Base-by-base conservation (phyloP, 768 basidiomycete genomes). In the Suillus placidus region DNA sequence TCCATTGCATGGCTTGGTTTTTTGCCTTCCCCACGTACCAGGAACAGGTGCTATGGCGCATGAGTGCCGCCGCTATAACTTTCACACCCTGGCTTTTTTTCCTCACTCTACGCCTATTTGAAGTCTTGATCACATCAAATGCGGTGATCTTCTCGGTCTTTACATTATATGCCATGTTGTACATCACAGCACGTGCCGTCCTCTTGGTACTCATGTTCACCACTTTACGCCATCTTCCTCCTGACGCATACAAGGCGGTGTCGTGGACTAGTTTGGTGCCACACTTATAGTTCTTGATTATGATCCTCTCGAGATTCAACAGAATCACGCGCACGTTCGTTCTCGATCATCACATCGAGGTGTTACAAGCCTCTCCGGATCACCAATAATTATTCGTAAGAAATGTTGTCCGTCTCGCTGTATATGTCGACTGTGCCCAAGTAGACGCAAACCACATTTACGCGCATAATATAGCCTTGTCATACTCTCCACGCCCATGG, bases 1-100 rank as follows among this genome's bases (percentile, higher is more conserved):
- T 77, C 35, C 75, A 77, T 61, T 72, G 69, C 52, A 51, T 68
- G 1, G 72, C 73, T 8, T 76, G 74, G 76, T 60, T 55, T 38
- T 66, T 71, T 12, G 1, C 42, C 1, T 77, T 74, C 49, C 66
- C 71, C 6, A 67, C 71, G 3, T 13, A 34, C 9, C 52, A 30
- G 20, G 67, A 72, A 35, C 68, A 62, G 61, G 55, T 62, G 35
- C 40, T 72, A 30, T 76, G 75, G 76, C 68, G 65, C 35, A 54
- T 64, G 0, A 66, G 66, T 12, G 67, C 71, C 2, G 18, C 66
- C 8, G 6, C 63, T 35, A 63, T 75, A 6, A 47, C 62, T 4
- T 67, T 35, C 57, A 54, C n/a, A 34, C 45, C 55, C 1, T 34
- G 10, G 34, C 20, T 51, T 51, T 6, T 6, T 7, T 2, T 42